phyloP scores from a whole-genome alignment of 2,329 filamentous ascomycete genomes.

The Fragosphaeria purpurea region DNA sequence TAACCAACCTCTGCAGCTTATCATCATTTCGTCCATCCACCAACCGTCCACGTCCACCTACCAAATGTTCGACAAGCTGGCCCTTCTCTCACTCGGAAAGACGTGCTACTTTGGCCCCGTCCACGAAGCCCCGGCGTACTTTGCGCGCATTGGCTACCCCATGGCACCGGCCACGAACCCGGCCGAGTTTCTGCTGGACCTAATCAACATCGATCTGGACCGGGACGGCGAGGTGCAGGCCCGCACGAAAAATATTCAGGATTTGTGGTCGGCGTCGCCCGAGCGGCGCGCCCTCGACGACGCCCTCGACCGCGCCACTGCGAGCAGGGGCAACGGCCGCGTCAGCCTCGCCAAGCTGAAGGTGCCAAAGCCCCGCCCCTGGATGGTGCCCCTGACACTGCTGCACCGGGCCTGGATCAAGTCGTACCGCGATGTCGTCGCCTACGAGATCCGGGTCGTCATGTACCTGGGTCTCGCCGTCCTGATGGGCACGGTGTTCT shows the following conservation, averaged over 20 bases:
- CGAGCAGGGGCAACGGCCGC: constrained; percentile 21
- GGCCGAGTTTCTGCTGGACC: constrained; percentile 68
- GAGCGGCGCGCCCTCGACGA: constrained; percentile 13
- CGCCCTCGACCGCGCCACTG: constrained; percentile 16
- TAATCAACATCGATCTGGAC: constrained; percentile 69
- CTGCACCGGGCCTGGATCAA: constrained; percentile 76
- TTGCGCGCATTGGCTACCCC: constrained; percentile 46
- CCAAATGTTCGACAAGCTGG: constrained; percentile 68
- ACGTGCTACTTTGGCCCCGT: constrained; percentile 66
- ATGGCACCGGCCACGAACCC: constrained; percentile 67
- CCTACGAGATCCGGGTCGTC: constrained; percentile 69
- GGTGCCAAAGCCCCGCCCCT: constrained; percentile 29
- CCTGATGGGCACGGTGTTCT: constrained; percentile 83
- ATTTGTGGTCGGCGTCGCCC: constrained; percentile 43
- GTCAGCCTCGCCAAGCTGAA: constrained; percentile 14
- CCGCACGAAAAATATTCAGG: constrained; percentile 43
- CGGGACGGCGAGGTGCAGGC: constrained; percentile 33
- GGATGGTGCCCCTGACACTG: constrained; percentile 50
- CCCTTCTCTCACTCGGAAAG: constrained; percentile 60
- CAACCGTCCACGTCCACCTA: constrained; percentile 76
- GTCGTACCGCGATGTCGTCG: constrained; percentile 72
- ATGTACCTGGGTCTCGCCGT: constrained; percentile 62
- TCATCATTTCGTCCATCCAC: constrained; percentile 75
- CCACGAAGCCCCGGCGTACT: constrained; percentile 49
- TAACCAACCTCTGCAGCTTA: constrained; percentile 36